phyloP scores from a whole-genome alignment of 2,329 filamentous ascomycete genomes.

The Paecilomyces sp. region DNA sequence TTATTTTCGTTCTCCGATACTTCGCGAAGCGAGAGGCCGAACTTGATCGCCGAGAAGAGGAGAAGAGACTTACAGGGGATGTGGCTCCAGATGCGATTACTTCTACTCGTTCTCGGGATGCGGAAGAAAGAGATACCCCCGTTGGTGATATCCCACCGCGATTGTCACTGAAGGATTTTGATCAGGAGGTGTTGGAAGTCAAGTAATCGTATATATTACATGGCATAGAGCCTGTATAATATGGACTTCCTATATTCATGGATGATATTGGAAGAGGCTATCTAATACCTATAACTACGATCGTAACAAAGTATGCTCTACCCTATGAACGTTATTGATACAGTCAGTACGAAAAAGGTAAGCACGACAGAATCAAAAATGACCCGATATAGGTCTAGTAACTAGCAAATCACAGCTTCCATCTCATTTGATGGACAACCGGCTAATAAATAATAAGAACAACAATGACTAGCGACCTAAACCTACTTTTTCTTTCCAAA shows the following conservation, averaged over 20 bases:
- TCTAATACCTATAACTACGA: too few relatives aligned
- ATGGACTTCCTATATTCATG: neutral
- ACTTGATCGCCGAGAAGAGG: constrained; percentile 1
- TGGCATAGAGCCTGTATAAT: neutral
- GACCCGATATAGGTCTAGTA: too few relatives aligned
- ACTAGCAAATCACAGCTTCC: too few relatives aligned
- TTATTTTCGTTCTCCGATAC: constrained; percentile 12
- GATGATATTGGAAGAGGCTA: neutral
- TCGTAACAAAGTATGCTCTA: too few relatives aligned
- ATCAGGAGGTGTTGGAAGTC: neutral
- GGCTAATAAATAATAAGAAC: too few relatives aligned
- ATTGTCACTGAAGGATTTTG: neutral
- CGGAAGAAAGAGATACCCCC: neutral
- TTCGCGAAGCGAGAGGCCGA: constrained; percentile 5
- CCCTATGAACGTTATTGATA: too few relatives aligned
- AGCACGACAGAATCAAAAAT: too few relatives aligned
- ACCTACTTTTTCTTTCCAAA: neutral
- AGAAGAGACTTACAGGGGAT: neutral
- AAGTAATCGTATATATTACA: neutral
- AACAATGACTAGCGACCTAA: too few relatives aligned
- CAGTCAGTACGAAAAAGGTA: too few relatives aligned
- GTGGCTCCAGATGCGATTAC: neutral
- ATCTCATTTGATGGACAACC: too few relatives aligned
- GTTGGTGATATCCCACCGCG: neutral
- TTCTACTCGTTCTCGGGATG: neutral